Conservation (phyloP, 164 flowering plant genomes). For the Umbilicus rupestris region DNA sequence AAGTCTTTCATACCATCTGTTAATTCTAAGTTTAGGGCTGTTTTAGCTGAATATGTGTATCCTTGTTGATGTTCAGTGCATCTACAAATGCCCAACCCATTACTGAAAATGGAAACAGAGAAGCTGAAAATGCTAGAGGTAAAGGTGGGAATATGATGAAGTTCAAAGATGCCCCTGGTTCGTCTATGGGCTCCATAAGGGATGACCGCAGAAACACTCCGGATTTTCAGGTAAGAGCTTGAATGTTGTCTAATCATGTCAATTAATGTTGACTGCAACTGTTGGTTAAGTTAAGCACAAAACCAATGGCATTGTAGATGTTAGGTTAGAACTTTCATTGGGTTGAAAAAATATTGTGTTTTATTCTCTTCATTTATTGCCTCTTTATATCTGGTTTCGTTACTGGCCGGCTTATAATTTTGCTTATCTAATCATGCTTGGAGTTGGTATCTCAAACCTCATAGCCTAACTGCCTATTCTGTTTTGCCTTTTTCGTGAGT, state of each 20-base stretch:
- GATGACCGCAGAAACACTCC: neutral
- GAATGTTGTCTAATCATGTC: neutral
- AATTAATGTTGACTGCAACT: neutral
- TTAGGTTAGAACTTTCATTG: neutral
- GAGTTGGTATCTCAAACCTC: neutral
- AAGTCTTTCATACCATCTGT: neutral
- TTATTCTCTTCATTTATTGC: neutral
- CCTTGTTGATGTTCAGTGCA: neutral
- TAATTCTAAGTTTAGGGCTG: neutral
- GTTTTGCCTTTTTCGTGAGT: too few species aligned
- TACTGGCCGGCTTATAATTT: too few species aligned
- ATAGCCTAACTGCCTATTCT: neutral
- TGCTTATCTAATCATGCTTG: neutral
- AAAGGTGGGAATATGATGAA: neutral
- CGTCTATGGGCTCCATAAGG: neutral
- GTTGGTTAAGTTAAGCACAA: neutral
- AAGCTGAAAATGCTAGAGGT: neutral
- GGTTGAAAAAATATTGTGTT: neutral
- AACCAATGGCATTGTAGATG: neutral
- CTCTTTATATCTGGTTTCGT: neutral
- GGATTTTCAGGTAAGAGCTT: neutral
- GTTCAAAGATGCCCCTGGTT: neutral
- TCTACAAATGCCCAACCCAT: neutral
- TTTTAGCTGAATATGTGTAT: neutral
- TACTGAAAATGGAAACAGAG: constrained; percentile 6